Base-by-base conservation (phyloP, 2,329 filamentous ascomycete genomes). In the Fulvia fulva region DNA sequence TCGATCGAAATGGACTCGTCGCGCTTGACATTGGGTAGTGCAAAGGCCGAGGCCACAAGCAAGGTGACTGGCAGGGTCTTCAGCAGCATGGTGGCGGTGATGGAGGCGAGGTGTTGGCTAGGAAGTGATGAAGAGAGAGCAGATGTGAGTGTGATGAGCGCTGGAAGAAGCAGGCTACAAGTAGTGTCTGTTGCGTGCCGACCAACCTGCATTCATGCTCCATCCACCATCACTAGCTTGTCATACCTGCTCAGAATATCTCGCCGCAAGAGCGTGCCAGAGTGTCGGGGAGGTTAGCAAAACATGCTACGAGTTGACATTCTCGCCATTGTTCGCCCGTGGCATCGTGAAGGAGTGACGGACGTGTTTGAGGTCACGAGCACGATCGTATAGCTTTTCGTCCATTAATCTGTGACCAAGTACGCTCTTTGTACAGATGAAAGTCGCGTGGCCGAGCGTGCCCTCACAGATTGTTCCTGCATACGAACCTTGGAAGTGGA, bases 1-100 rank as follows among this genome's bases (percentile, higher is more conserved):
- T 57, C 55, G 16, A 63, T 30, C 9, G 56, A 61, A 7, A 53
- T 59, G n/a, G 59, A 63, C 26, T 41, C 52, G 46, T 59, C 56
- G 5, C 47, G 25, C 25, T 21, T 21, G 14, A 41, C 9, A 34
- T 52, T 51, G 16, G 61, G 53, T 19, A 46, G 49, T 32, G 58
- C 58, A 5, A 11, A 37, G 44, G 52, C 51, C 3, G 52, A 23
- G 8, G 56, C 56, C 23, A 56, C 55, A 32, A 62, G 51, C 9
- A 62, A 30, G 32, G 53, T 50, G 25, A 58, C 19, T 9, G 56
- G 26, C 25, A 63, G 56, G n/a, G 32, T 23, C 21, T 55, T 46
- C 14, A 56, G 6, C 21, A 49, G 51, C 58, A 62, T 65, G 46
- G 14, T 53, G 44, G 19, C 34, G 23, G 28, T 41, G n/a, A 2